A percentile compares a stretch with the other conserved stretches of the same genome.
Evolutionary conservation across 2,329 filamentous ascomycete genomes (phyloP).

Genomic region (Sclerotinia subarctica): DNA sequence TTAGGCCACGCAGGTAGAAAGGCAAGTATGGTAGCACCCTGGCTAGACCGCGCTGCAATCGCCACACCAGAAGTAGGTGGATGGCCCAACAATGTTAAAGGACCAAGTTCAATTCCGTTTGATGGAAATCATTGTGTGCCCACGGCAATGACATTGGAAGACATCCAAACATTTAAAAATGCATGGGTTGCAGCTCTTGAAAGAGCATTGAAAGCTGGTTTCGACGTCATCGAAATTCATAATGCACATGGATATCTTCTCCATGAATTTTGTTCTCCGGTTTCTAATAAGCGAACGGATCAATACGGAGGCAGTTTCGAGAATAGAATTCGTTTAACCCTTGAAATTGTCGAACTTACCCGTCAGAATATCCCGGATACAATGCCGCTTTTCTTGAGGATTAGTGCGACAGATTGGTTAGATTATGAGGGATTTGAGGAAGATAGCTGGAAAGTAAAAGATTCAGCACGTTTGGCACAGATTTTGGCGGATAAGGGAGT

Average conservation of each 20-base stretch:
- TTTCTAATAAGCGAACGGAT: conserved; percentile 66
- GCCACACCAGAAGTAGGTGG: conserved; percentile 51
- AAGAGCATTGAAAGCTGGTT: conserved; percentile 62
- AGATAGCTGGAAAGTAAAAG: conserved; percentile 64
- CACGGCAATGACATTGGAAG: conserved; percentile 62
- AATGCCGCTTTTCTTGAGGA: conserved; percentile 70
- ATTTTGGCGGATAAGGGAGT: conserved; percentile 64
- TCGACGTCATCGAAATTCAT: conserved; percentile 76
- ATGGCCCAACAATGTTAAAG: conserved; percentile 56
- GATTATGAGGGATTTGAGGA: conserved; percentile 54
- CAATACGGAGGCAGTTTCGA: conserved; percentile 67
- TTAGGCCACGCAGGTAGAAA: conserved; percentile 77
- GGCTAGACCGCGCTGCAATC: conserved; percentile 54
- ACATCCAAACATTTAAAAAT: conserved; percentile 64
- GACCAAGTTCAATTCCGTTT: conserved; percentile 54
- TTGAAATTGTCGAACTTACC: conserved; percentile 64
- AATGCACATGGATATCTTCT: conserved; percentile 77
- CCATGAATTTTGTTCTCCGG: conserved; percentile 65
- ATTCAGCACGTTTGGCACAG: conserved; percentile 61
- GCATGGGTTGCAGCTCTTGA: conserved; percentile 58
- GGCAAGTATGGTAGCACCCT: conserved; percentile 59
- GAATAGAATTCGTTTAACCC: conserved; percentile 64
- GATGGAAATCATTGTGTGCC: conserved; percentile 59
- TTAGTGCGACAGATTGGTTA: conserved; percentile 75
- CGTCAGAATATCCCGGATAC: conserved; percentile 59